Conservation (phyloP, 208 protist species). For the Crithidia sp. region DNA sequence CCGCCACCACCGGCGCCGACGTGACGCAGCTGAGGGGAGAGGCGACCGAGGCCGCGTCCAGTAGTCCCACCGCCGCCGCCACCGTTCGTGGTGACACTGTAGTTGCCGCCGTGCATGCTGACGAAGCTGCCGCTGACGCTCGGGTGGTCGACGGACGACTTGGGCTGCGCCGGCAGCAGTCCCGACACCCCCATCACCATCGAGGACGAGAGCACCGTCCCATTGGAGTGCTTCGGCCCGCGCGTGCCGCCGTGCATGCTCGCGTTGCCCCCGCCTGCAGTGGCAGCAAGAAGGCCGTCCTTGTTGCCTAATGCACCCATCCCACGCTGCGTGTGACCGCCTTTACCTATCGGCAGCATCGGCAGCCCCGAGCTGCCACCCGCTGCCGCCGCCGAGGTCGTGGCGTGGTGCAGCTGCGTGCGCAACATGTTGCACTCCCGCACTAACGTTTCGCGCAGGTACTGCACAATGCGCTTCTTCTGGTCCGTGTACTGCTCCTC, state of each 20-base stretch:
- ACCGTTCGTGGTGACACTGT: neutral
- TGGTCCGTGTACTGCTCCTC: slow-evolving; percentile 63
- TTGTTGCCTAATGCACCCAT: neutral
- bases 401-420: slow-evolving; percentile 67
- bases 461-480: slow-evolving; percentile 68
- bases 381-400: slow-evolving; percentile 30
- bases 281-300: neutral
- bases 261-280: neutral
- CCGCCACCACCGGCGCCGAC: neutral
- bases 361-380: slow-evolving; percentile 4
- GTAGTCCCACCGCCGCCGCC: neutral
- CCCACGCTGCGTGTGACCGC: neutral
- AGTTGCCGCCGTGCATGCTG: slow-evolving; percentile 13
- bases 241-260: slow-evolving; percentile 16
- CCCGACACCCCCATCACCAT: slow-evolving; percentile 1
- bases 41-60: neutral
- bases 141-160: neutral
- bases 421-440: slow-evolving; percentile 84
- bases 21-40: slow-evolving; percentile 3
- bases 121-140: slow-evolving; percentile 11
- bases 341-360: neutral
- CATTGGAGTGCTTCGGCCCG: slow-evolving; percentile 29
- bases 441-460: slow-evolving; percentile 84
- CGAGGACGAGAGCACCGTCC: neutral
- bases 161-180: slow-evolving; percentile 3